Percentiles rank a stretch among this genome's conserved stretches.
Conservation (phyloP, 2,329 filamentous ascomycete species). For the Aspergillus tanneri region DNA sequence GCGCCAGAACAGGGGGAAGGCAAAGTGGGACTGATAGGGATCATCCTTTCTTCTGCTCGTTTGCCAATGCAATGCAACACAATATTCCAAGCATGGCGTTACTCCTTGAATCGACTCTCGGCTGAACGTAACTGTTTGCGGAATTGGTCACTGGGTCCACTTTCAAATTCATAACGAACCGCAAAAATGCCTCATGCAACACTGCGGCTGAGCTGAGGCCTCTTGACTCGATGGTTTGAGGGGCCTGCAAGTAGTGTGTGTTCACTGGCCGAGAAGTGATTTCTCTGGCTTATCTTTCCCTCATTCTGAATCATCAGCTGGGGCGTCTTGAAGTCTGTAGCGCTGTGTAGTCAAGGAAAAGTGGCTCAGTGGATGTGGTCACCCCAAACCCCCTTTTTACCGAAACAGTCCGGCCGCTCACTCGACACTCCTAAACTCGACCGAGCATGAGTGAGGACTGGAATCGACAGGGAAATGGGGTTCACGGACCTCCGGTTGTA, state of each 20-base stretch:
- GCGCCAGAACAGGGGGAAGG: too few species aligned
- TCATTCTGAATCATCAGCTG: not conserved
- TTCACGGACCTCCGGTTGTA: not conserved
- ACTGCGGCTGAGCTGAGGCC: not conserved
- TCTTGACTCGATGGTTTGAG: not conserved
- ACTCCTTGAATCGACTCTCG: not conserved
- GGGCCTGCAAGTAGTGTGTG: not conserved
- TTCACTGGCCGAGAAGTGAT: not conserved
- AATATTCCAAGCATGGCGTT: not conserved
- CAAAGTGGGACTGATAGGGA: too few species aligned
- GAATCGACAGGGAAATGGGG: not conserved
- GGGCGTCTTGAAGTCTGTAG: not conserved
- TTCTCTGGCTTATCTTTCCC: not conserved
- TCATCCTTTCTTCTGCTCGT: not conserved
- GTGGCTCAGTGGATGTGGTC: too few species aligned
- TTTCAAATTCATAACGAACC: not conserved
- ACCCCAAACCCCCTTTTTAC: not conserved
- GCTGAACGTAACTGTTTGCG: not conserved
- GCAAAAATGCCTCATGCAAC: not conserved
- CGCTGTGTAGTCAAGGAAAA: too few species aligned
- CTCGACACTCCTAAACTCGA: not conserved
- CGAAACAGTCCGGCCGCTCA: not conserved
- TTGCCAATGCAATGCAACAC: not conserved
- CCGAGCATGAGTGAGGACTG: not conserved
- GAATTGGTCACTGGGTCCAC: not conserved